Base-by-base conservation (phyloP, 768 basidiomycete genomes). In the Ramaria sp. region DNA sequence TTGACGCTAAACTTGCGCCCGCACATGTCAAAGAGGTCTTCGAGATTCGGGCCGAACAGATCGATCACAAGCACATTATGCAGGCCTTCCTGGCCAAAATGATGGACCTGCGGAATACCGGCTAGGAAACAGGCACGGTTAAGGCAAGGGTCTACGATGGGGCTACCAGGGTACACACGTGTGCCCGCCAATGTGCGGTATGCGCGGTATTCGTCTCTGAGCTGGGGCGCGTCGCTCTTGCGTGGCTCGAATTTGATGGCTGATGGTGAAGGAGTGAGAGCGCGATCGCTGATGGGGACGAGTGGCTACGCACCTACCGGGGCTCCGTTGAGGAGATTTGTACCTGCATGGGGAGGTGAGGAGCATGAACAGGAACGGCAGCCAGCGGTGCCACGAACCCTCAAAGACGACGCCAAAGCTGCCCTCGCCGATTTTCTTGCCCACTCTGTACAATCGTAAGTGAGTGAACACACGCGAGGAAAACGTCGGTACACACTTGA, bases 21-120 rank as follows among this genome's bases (percentile, higher is more conserved):
- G 66, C 94, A 98, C 91, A 96, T 93, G 70, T 98, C 95, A 65
- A 99, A 98, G 32, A 99, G 77, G 66, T 99, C 95, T 70, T 99
- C 95, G 42, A 99, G 73, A 62, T 93, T 95, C 20, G 95, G 95
- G n/a, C 95, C 96, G 13, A 99, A 77, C 28, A 99, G 76, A 71
- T 99, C 95, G 57, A 94, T 88, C 66, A 88, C 88, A 48, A 90
- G 79, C 55, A 89, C 90, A 68, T 99, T 99, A 73, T 99, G 96
- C 39, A 98, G 77, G 13, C 95, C 96, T 70, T 99, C 95, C 68
- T 96, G 93, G 47, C 95, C 95, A 64, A 98, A 99, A 74, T 99
- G 88, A 71, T 98, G 92, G 27, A 97, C 96, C 68, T 98, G 94
- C 1, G 95, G 95, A 51, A 99, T 89, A 52, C 95, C 95, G 59